Evolutionary conservation across 2,329 filamentous ascomycete species (phyloP), one percentile per base, ranked within the genome.

Genomic region (Aspergillus udagawae): DNA sequence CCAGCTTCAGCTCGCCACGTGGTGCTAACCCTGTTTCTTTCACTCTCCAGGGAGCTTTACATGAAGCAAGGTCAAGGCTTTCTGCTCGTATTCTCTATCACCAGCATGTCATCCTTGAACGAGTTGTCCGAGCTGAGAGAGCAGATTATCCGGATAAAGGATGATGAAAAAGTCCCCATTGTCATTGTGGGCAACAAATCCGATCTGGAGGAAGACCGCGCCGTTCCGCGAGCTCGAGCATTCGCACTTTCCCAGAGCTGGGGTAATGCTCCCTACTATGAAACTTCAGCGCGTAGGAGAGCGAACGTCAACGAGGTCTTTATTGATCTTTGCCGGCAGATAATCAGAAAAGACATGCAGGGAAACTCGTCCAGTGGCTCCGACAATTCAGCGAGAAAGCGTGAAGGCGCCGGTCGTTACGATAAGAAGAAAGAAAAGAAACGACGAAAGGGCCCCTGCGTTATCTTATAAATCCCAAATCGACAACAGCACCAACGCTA

Each of bases 31-130:
- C 12, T 45, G 17, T 47, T 47, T 38, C 55, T 66, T 48, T 66
- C 52, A 51, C 48, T 54, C 44, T 53, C 49, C 64, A 83, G 90
- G 70, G 90, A 94, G 71, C 81, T 93, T 49, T 94, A 96, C 79
- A 95, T 96, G 90, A 94, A 94, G 72, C 90, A 91, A 42, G 91
- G 91, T 55, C 91, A 96, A 76, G 91, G 92, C 0, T 96, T 96
- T 73, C 83, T 96, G 55, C 83, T 96, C 41, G 92, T 96, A 57
- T 96, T 96, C 77, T 93, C 89, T 75, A 96, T 96, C 70, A 93
- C 91, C 20, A 94, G 90, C 60, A 81, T 83, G 60, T 90, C 90
- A 35, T 95, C 91, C n/a, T 81, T 96, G 44, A 84, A 86, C 65
- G 91, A 96, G 74, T 83, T 96, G 29, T 83, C 85, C 65, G 88